phyloP scores from a whole-genome alignment of 208 protist species.

The Leishmania arabica region DNA sequence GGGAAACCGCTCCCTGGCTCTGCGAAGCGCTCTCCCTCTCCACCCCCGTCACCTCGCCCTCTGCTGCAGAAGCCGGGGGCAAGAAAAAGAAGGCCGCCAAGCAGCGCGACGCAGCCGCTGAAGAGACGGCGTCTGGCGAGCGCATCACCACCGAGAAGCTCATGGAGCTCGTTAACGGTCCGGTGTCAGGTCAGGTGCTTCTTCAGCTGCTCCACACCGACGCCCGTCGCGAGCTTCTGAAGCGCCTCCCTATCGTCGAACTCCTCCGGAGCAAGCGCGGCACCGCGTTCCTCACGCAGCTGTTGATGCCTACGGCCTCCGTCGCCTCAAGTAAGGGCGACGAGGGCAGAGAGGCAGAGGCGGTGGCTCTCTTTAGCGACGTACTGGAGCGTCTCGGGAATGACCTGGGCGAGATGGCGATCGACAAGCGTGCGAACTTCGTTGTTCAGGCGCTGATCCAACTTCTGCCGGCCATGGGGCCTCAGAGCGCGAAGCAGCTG shows the following conservation, averaged over 20 bases:
- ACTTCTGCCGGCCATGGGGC: slow-evolving; percentile 43
- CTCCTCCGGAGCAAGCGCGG: slow-evolving; percentile 76
- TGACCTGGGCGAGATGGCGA: slow-evolving; percentile 62
- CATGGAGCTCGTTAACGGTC: slow-evolving; percentile 65
- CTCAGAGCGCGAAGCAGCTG: slow-evolving; percentile 36
- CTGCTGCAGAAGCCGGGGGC: slow-evolving; percentile 14
- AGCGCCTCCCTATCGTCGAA: slow-evolving; percentile 39
- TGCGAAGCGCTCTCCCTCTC: slow-evolving; percentile 56
- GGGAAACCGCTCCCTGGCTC: slow-evolving; percentile 61
- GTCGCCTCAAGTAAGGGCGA: neutral
- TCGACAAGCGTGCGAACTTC: slow-evolving; percentile 79
- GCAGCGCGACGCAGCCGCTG: slow-evolving; percentile 12
- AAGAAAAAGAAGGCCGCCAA: slow-evolving; percentile 31
- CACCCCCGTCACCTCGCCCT: neutral
- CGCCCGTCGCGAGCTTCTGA: slow-evolving; percentile 47
- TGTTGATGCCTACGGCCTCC: slow-evolving; percentile 36
- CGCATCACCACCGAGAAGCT: slow-evolving; percentile 39
- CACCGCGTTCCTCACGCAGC: slow-evolving; percentile 61
- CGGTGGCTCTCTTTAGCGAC: slow-evolving; percentile 42
- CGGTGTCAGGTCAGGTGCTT: slow-evolving; percentile 75
- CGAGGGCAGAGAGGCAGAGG: slow-evolving; percentile 22
- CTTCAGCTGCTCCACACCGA: slow-evolving; percentile 47
- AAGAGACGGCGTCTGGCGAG: slow-evolving; percentile 7
- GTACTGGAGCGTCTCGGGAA: slow-evolving; percentile 43
- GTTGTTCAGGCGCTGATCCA: slow-evolving; percentile 74